phyloP scores from a whole-genome alignment of 164 flowering plant genomes.

The Santalum album region DNA sequence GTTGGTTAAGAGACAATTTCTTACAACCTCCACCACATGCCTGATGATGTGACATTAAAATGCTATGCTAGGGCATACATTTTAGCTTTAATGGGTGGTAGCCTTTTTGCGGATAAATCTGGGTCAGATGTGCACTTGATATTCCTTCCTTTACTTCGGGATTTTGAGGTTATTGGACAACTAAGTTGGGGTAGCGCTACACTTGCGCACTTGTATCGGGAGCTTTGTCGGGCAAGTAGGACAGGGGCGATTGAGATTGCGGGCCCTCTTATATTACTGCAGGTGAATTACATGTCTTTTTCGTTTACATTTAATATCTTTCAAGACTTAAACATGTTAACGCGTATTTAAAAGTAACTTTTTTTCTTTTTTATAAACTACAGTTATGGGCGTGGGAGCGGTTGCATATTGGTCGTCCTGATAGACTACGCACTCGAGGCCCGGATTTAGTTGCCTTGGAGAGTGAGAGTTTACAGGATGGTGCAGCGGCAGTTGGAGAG shows the following conservation, averaged over 20 bases:
- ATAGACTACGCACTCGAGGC: background rate
- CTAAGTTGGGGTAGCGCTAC: background rate
- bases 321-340: too few species aligned
- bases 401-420: background rate
- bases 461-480: background rate
- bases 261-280: background rate
- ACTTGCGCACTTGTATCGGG: background rate
- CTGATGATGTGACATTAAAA: background rate
- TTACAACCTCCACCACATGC: background rate
- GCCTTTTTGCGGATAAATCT: slow-evolving; percentile 8
- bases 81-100: slow-evolving; percentile 5
- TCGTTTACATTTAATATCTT: background rate
- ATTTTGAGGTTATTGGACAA: background rate
- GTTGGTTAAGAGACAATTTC: slow-evolving; percentile 1
- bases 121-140: slow-evolving; percentile 8
- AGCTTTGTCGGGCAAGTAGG: background rate
- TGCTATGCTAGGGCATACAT: background rate
- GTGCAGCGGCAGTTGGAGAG: background rate
- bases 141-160: background rate
- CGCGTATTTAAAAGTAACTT: too few species aligned
- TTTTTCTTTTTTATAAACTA: background rate
- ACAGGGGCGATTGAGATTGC: background rate
- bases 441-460: background rate
- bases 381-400: slow-evolving; percentile 2
- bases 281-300: background rate